Conservation (phyloP, 2,329 filamentous ascomycete genomes). For the Monilinia aucupariae region DNA sequence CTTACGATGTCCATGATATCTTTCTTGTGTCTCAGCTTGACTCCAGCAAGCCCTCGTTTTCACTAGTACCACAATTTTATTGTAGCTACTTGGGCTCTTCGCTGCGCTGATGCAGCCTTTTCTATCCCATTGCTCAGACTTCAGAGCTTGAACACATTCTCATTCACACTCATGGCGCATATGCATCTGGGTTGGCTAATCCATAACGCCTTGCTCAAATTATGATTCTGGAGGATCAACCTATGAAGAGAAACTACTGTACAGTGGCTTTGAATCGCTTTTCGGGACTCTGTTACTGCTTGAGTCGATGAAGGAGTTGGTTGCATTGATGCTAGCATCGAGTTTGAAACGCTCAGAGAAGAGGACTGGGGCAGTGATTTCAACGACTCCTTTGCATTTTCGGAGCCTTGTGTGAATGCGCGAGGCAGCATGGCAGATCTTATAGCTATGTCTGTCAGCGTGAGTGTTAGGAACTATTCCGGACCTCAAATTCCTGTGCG, state of each 20-base stretch:
- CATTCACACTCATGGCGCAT: conserved; percentile 25
- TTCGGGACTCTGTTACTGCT: conserved; percentile 55
- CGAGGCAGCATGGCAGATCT: conserved; percentile 23
- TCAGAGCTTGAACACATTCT: conserved; percentile 26
- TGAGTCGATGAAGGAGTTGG: conserved; percentile 40
- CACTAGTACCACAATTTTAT: background rate
- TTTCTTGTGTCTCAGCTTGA: background rate
- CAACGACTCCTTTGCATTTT: conserved; percentile 15
- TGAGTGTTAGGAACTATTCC: conserved; percentile 1
- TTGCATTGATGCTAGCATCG: conserved; percentile 46
- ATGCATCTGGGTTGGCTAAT: conserved; percentile 42
- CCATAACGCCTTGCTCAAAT: conserved; percentile 52
- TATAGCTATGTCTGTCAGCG: conserved; percentile 18
- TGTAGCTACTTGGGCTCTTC: background rate
- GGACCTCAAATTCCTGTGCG: conserved; percentile 20
- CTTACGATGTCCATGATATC: background rate
- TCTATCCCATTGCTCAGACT: conserved; percentile 23
- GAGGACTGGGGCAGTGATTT: conserved; percentile 46
- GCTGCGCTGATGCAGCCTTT: conserved; percentile 17
- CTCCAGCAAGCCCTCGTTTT: background rate
- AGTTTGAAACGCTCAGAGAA: conserved; percentile 20
- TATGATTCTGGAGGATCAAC: conserved; percentile 46
- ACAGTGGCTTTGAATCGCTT: conserved; percentile 56
- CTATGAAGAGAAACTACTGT: conserved; percentile 43
- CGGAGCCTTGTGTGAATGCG: conserved; percentile 9